Base-by-base conservation (phyloP, 371 early-diverging fungal species). In the Lichtheimia corymbifera region DNA sequence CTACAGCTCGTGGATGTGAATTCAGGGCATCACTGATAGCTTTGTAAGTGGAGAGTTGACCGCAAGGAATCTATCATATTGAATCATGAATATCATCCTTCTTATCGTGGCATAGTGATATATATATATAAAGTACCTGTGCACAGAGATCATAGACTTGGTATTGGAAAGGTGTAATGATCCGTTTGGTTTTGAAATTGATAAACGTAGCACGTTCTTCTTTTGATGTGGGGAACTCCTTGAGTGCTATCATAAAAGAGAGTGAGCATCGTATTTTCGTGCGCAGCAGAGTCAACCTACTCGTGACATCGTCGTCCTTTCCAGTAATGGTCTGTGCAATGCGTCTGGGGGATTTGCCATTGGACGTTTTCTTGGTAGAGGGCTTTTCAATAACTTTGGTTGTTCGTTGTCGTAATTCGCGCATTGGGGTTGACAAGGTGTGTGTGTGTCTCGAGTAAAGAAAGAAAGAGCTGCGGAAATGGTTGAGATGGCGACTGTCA, bases 31-130 rank as follows among this genome's bases (percentile, higher is more conserved):
- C 89, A 3, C 91, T 80, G 13, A 93, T 73, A 13, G 78, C 74
- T 65, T 90, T 91, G 73, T 93, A 93, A 1, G 93, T 91, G 6
- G 91, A 83, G 7, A 89, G 84, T 53, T 80, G 72, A 1, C 94
- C 94, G 52, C 65, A 68, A 3, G 91, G 91, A 11, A 92, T 83
- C 81, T 67, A 53, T 14, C 3, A 4, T 13, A n/a, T n/a, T n/a
- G n/a, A 4, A 14, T 22, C 3, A 3, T 18, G 5, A 47, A n/a
- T 4, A 47, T 9, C 14, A 47, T 47, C 47, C 47, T 4, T 11
- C 2, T n/a, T 7, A 2, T 5, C 2, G 7, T 47, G 7, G 0
- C 47, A 12, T 4, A 4, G 1, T 7, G 7, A 5, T 30, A 9
- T 45, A n/a, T n/a, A n/a, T n/a, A n/a, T 15, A 20, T 45, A 5